These are phyloP conservation scores for Trichoderma simmonsii DNA, from an alignment of 2,329 filamentous ascomycete species.

Conservation along the genomic window DNA sequence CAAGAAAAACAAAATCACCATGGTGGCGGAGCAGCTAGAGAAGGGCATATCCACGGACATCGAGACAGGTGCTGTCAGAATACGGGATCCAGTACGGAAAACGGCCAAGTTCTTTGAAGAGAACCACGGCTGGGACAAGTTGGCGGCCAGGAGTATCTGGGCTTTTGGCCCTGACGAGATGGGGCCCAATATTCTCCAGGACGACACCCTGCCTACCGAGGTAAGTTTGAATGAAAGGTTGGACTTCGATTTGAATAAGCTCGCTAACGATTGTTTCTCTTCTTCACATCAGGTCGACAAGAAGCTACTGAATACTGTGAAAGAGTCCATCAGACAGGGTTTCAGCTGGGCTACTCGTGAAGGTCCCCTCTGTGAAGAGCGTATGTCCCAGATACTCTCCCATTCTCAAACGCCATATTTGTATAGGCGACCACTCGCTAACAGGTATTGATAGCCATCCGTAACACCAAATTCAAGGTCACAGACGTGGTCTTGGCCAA, in stretches of 20 bases:
- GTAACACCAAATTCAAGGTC: conserved; percentile 96
- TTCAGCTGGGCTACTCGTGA: conserved; percentile 96
- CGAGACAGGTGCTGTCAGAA: conserved; percentile 83
- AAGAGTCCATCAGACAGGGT: conserved; percentile 90
- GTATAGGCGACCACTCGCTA: conserved; percentile 26
- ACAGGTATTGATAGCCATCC: conserved; percentile 64
- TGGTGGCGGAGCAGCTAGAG: conserved; percentile 94
- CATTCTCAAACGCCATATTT: no score
- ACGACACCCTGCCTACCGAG: conserved; percentile 91
- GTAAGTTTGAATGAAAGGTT: conserved; percentile 40
- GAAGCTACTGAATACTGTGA: conserved; percentile 79
- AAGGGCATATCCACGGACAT: conserved; percentile 94
- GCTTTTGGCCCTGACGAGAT: conserved; percentile 95
- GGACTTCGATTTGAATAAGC: neutral
- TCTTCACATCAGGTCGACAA: conserved; percentile 67
- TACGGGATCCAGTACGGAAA: conserved; percentile 87
- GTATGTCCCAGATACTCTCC: conserved; percentile 50
- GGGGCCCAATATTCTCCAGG: conserved; percentile 92
- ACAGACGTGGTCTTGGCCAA: conserved; percentile 83
- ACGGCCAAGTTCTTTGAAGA: conserved; percentile 97
- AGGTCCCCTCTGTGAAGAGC: conserved; percentile 96
- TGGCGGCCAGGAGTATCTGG: conserved; percentile 95
- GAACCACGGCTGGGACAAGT: conserved; percentile 93
- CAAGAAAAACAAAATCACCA: conserved; percentile 99
- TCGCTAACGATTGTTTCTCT: conserved; percentile 1